phyloP scores from a whole-genome alignment of 2,329 filamentous ascomycete species.

The Ophiocordyceps robertsii region DNA sequence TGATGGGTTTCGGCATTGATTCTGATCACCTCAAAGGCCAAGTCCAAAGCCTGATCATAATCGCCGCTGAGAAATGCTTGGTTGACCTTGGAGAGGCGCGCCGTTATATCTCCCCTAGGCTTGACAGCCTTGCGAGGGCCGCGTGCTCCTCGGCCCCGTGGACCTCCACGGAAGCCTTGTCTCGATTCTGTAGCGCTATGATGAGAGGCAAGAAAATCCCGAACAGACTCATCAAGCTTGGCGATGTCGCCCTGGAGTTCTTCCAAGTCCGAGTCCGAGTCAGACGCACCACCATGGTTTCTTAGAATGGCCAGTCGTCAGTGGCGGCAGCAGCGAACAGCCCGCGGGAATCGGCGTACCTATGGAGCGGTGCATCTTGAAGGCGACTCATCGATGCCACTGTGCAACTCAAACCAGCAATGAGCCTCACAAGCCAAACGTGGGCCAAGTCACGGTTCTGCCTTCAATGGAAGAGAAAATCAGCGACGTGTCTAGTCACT shows the following conservation, averaged over 20 bases:
- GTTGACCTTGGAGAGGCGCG: constrained; percentile 52
- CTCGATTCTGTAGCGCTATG: constrained; percentile 12
- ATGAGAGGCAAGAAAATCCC: constrained; percentile 25
- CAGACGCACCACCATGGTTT: constrained; percentile 17
- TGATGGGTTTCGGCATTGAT: constrained; percentile 55
- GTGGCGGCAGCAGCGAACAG: background rate
- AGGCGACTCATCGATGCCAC: background rate
- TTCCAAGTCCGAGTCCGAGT: constrained; percentile 30
- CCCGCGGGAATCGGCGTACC: background rate
- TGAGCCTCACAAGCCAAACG: no score
- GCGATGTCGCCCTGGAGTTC: constrained; percentile 29
- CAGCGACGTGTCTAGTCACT: no score
- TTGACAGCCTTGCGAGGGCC: constrained; percentile 50
- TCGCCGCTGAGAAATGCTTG: constrained; percentile 51
- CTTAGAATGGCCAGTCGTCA: constrained; percentile 4
- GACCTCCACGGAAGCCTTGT: constrained; percentile 7
- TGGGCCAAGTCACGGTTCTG: no score
- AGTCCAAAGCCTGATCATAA: constrained; percentile 43
- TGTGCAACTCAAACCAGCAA: no score
- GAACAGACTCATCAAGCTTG: constrained; percentile 27
- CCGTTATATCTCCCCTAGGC: constrained; percentile 58
- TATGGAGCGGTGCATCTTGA: background rate
- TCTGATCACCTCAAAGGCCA: constrained; percentile 49
- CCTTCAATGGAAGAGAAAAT: no score
- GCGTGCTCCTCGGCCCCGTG: constrained; percentile 17